phyloP scores from a whole-genome alignment of 2,329 filamentous ascomycete genomes.

The Aspergillus awamori region DNA sequence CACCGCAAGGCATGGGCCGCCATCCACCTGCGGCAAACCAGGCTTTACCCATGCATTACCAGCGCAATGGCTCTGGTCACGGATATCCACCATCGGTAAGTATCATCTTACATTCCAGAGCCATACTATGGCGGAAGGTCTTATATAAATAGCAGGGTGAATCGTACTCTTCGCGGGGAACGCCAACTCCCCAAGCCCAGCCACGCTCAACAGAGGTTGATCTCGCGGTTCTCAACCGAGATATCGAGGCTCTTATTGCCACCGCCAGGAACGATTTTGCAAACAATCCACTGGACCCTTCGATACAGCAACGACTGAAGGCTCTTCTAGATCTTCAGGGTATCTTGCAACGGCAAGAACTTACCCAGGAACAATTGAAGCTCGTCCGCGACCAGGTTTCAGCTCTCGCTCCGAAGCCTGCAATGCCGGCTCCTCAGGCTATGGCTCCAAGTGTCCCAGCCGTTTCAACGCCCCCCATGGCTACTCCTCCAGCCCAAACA shows the following conservation, averaged over 20 bases:
- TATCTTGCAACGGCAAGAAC: conserved; percentile 74
- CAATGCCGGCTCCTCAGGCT: conserved; percentile 21
- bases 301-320: conserved; percentile 76
- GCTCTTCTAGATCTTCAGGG: conserved; percentile 83
- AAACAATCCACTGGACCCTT: conserved; percentile 73
- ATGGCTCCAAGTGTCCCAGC: conserved; percentile 23
- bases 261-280: conserved; percentile 74
- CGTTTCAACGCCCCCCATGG: conserved; percentile 38
- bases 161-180: conserved; percentile 18
- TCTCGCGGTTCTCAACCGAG: conserved; percentile 76
- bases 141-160: conserved; percentile 22
- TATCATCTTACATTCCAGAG: not conserved
- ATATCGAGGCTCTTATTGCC: conserved; percentile 77
- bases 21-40: conserved; percentile 38
- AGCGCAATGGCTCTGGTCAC: conserved; percentile 35
- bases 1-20: conserved; percentile 57
- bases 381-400: conserved; percentile 84
- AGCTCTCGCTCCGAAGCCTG: conserved; percentile 61
- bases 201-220: conserved; percentile 45
- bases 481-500: conserved; percentile 48
- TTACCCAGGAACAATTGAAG: conserved; percentile 79
- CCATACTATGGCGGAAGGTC: not conserved
- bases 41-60: conserved; percentile 27
- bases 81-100: conserved; percentile 30
- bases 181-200: conserved; percentile 37